Evolutionary conservation across 1,284 basidiomycete genomes (phyloP), one percentile per base, ranked within the genome.

Genomic region (Gymnopus androsaceus): DNA sequence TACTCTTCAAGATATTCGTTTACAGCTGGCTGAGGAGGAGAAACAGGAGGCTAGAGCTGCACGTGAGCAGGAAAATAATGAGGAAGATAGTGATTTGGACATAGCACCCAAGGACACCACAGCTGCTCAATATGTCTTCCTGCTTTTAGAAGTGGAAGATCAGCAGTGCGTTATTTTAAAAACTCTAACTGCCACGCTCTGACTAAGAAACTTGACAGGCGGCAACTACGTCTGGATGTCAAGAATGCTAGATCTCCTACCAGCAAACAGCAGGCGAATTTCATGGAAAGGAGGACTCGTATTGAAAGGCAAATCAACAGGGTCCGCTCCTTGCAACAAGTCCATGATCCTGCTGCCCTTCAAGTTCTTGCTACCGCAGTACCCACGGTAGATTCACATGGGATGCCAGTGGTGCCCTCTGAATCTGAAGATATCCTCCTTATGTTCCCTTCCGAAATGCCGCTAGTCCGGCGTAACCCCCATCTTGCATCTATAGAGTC

Each of bases 131-230:
- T 46, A 27, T 17, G 17, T 19, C 21, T 6, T 25, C 2, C 8
- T 25, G 19, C 38, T 56, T 25, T 34, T 45, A 19, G 45, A 33
- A 4, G 33, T 52, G 5, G 58, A 59, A 28, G 42, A 5, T 4
- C 50, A 54, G 36, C 50, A 56, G 17, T 40, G 46, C 3, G 47
- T 37, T 3, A 42, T 28, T 14, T 48, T 19, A 9, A 17, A 8
- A 15, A 7, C 17, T 9, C 40, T 23, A 8, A 11, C n/a, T 17
- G 9, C 21, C 21, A 17, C 8, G 8, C 9, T 19, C 17, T 19
- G 9, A 8, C 21, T 41, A 6, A 17, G 7, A 23, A 7, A 9
- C 7, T 41, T 17, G 7, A 8, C 40, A 41, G 40, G 40, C 9
- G 40, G n/a, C 15, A 23, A n/a, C 17, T 41, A 41, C 7, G 8